Base-by-base conservation (phyloP, 805 yeast genomes). In the Saccharomyces paradoxus region DNA sequence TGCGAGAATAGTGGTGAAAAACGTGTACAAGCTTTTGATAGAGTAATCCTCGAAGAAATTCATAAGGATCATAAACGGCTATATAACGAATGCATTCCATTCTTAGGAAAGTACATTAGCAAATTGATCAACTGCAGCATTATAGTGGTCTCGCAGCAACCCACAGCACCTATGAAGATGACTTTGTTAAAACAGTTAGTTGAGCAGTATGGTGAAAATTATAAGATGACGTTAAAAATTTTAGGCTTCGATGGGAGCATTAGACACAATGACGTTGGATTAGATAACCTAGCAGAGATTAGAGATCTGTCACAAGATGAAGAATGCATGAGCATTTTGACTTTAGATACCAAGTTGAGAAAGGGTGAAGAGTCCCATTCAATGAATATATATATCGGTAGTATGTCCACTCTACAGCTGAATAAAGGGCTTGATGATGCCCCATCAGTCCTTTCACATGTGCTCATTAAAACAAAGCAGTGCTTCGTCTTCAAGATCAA, bases 381-480 rank as follows among this genome's bases (percentile, higher is more conserved):
- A 17, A 37, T 37, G 44, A 37, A 37, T n/a, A 37, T 37, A 37
- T 37, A 37, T 17, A 37, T 37, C 44, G 24, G 44, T 8, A 37
- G 12, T 37, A 37, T 37, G 22, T n/a, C 44, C 24, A 10, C 44
- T 7, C 2, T 10, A 17, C 44, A 37, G 12, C 24, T 37, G 24
- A 37, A 21, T 37, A 37, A 17, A 37, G 22, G 13, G 44, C 44
- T 37, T 22, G 44, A 37, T 9, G 44, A 24, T 49, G 51, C 24
- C 50, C 62, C 22, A 64, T 64, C 13, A 56, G 58, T 13, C 46
- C 58, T 44, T 50, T 59, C 37, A 56, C 61, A 61, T 24, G 51
- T 69, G 21, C 59, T 68, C 30, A 53, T 60, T 10, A 64, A 67
- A 29, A 70, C 76, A 46, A 73, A 71, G 52, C 58, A 70, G 31